Conservation (phyloP, 768 basidiomycete genomes). For the Termitomyces sp. region DNA sequence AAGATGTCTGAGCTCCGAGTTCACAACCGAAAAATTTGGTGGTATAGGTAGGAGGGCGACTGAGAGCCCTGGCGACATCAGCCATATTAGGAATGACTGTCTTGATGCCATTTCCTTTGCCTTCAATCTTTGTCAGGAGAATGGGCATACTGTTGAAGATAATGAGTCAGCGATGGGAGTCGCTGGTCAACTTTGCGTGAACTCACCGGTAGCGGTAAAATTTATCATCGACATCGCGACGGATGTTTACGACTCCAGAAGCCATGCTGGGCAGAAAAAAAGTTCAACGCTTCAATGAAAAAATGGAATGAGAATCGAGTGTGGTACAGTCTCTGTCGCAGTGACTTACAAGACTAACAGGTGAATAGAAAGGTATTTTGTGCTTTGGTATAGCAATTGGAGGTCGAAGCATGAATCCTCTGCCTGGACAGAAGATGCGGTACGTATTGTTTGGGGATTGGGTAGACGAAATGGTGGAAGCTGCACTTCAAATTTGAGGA, state of each 20-base stretch:
- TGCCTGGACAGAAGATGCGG: conserved; percentile 64
- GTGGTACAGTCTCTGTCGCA: not conserved
- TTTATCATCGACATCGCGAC: conserved; percentile 95
- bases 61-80: conserved; percentile 93
- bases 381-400: conserved; percentile 69
- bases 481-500: conserved; percentile 11
- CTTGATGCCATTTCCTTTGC: conserved; percentile 99
- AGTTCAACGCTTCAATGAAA: conserved; percentile 52
- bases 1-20: conserved; percentile 94
- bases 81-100: conserved; percentile 99
- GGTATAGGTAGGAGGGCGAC: conserved; percentile 91
- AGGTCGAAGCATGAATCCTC: conserved; percentile 94
- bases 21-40: conserved; percentile 99
- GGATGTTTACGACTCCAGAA: conserved; percentile 85
- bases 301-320: not conserved
- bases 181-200: not conserved
- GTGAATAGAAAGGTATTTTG: conserved; percentile 52
- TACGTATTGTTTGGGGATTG: conserved; percentile 34
- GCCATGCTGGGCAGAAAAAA: conserved; percentile 71
- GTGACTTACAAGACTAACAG: conserved; percentile 48
- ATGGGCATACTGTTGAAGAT: conserved; percentile 76
- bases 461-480: conserved; percentile 65
- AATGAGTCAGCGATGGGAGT: not conserved
- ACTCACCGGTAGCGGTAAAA: conserved; percentile 90
- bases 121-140: conserved; percentile 94